phyloP scores from a whole-genome alignment of 495 filamentous ascomycete species.

The Annulohypoxylon maeteangense region DNA sequence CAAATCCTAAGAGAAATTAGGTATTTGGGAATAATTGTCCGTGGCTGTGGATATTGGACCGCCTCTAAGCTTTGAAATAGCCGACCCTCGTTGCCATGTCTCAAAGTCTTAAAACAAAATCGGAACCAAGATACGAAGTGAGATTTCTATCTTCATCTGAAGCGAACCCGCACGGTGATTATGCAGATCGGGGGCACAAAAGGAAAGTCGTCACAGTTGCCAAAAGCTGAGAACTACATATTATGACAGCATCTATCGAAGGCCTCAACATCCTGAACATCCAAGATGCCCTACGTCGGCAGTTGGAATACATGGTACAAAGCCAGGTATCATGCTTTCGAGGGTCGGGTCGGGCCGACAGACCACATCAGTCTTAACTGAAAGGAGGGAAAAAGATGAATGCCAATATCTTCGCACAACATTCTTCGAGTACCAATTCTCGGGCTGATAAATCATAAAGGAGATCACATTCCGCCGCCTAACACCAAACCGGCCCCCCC shows the following conservation, averaged over 20 bases:
- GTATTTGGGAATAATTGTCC: neutral
- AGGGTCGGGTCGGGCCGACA: constrained; percentile 1
- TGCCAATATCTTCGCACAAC: constrained; percentile 15
- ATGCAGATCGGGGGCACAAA: constrained; percentile 27
- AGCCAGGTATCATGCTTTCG: neutral
- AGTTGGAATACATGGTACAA: constrained; percentile 1
- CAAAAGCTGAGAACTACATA: neutral
- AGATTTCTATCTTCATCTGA: constrained; percentile 12
- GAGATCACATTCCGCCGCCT: constrained; percentile 4
- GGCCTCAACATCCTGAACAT: constrained; percentile 5
- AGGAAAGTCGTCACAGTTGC: constrained; percentile 27
- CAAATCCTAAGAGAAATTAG: neutral
- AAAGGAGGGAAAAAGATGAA: neutral
- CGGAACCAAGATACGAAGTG: constrained; percentile 12
- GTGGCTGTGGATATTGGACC: constrained; percentile 8
- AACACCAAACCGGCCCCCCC: constrained; percentile 23
- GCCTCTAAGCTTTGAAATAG: neutral
- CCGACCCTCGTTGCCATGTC: constrained; percentile 11
- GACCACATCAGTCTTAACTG: neutral
- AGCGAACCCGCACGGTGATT: constrained; percentile 10
- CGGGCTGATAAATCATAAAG: constrained; percentile 25
- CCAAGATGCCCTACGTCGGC: neutral
- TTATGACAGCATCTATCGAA: constrained; percentile 8
- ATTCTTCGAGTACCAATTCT: constrained; percentile 22
- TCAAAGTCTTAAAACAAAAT: constrained; percentile 29